Conservation (phyloP, 2,329 filamentous ascomycete species). For the Diaporthe vaccinii region DNA sequence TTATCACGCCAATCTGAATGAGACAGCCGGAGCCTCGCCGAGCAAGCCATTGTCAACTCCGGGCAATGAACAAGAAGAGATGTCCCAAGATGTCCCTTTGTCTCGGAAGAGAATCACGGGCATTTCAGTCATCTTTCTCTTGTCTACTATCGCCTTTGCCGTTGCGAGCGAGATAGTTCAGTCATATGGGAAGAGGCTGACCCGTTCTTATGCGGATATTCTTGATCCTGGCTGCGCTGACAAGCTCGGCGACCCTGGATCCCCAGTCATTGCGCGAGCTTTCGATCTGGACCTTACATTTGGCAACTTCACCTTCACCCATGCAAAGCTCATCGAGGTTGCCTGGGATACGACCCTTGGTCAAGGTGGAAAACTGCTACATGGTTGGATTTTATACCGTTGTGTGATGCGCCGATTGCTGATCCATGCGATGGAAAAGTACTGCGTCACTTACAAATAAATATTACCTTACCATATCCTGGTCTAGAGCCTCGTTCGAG, state of each 20-base stretch:
- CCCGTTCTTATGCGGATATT: background rate
- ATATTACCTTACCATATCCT: background rate
- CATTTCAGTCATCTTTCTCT: background rate
- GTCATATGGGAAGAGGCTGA: background rate
- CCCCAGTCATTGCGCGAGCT: background rate
- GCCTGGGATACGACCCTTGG: background rate
- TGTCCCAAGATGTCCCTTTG: rapidly evolving
- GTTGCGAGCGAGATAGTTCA: background rate
- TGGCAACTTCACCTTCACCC: background rate
- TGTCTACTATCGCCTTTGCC: background rate
- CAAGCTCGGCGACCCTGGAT: background rate
- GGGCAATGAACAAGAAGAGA: rapidly evolving
- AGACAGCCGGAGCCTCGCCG: background rate
- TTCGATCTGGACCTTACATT: background rate
- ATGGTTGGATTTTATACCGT: background rate
- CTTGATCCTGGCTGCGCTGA: background rate
- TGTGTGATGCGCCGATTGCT: background rate
- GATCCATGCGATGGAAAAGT: background rate
- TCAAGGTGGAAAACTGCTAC: background rate
- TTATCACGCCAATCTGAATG: background rate
- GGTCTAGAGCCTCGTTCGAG: background rate
- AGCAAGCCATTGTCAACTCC: background rate
- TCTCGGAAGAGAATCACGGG: background rate
- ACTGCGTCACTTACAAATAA: background rate
- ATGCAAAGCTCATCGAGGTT: background rate